These are phyloP conservation scores for Lactarius sp. DNA, from an alignment of 768 basidiomycete species.

Conservation along the genomic window DNA sequence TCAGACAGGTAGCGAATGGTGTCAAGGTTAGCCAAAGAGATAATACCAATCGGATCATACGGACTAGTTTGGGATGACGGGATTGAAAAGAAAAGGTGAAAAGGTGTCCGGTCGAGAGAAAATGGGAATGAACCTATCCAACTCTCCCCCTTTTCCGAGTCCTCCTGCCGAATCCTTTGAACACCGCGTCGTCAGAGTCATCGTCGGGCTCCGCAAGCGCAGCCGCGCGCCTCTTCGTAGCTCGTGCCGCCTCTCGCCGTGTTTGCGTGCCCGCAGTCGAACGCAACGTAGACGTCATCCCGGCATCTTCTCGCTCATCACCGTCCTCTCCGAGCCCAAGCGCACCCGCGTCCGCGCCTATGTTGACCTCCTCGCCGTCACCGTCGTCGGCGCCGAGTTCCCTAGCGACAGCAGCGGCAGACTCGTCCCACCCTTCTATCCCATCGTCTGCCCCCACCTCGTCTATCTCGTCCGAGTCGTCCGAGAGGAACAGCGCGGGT, in stretches of 20 bases:
- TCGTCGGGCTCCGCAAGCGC: slow-evolving; percentile 41
- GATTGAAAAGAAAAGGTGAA: not conserved
- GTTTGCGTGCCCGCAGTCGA: slow-evolving; percentile 28
- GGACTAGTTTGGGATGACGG: too few species aligned
- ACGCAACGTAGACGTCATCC: slow-evolving; percentile 29
- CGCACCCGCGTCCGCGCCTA: not conserved
- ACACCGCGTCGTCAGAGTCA: slow-evolving; percentile 66
- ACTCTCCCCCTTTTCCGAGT: slow-evolving; percentile 18
- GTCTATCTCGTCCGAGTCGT: slow-evolving; percentile 1
- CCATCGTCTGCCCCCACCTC: not conserved
- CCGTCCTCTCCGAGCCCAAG: not conserved
- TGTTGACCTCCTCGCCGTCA: not conserved
- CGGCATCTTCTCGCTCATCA: slow-evolving; percentile 12
- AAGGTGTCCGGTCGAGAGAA: not conserved
- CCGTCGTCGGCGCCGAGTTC: not conserved
- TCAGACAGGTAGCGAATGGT: too few species aligned
- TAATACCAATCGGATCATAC: too few species aligned
- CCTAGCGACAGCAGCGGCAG: not conserved
- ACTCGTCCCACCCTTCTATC: not conserved
- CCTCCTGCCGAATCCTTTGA: slow-evolving; percentile 52
- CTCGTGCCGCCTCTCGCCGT: not conserved
- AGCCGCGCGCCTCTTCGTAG: slow-evolving; percentile 10
- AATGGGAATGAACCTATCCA: not conserved
- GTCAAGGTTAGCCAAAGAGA: too few species aligned
- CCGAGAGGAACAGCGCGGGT: slow-evolving; percentile 19